Evolutionary conservation across 164 flowering plant genomes (phyloP).

Genomic region (Tetracentron sinense): DNA sequence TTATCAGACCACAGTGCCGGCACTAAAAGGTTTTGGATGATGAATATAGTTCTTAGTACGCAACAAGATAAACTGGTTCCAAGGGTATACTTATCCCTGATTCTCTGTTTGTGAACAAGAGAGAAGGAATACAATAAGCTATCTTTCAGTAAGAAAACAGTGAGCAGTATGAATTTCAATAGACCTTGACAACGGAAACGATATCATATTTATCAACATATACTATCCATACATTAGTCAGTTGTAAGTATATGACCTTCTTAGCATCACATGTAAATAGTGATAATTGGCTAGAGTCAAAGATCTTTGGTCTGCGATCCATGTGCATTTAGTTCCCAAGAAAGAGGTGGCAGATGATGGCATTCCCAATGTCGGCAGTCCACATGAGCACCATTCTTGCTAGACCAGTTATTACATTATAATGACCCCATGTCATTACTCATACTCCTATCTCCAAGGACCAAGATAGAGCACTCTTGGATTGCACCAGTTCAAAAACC

Average conservation of each 20-base stretch:
- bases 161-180: neutral
- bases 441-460: too few relatives aligned
- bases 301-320: neutral
- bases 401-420: neutral
- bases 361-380: neutral
- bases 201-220: neutral
- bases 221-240: too few relatives aligned
- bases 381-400: neutral
- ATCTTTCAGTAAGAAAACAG: too few relatives aligned
- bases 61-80: neutral
- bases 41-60: neutral
- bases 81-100: neutral
- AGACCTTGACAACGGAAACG: neutral
- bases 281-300: neutral
- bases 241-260: too few relatives aligned
- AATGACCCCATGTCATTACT: neutral
- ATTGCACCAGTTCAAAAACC: too few relatives aligned
- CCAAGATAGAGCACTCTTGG: too few relatives aligned
- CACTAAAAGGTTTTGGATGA: too few relatives aligned
- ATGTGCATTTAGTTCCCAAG: neutral
- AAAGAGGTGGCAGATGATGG: neutral
- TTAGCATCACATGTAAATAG: too few relatives aligned
- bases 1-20: slow-evolving; percentile 11
- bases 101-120: neutral
- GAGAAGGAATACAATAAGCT: neutral